Evolutionary conservation across 179 eudicot genomes (phyloP).

Genomic region (Spergularia azorica): DNA sequence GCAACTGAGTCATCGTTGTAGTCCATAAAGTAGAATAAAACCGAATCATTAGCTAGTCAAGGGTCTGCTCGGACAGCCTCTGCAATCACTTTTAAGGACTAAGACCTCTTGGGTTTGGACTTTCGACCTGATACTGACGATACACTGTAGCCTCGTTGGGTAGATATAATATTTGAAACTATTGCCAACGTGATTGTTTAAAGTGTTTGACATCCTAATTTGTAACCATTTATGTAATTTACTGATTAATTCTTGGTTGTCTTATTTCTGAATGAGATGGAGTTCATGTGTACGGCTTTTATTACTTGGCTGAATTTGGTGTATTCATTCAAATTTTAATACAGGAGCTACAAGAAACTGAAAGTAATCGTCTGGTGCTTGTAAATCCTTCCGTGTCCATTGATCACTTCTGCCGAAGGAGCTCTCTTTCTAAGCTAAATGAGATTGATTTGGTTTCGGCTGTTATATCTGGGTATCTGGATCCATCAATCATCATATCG

Average conservation of each 20-base stretch:
- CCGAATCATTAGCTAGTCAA: not conserved
- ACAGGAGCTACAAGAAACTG: conserved; percentile 50
- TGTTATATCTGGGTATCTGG: conserved; percentile 72
- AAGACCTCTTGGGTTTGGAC: not conserved
- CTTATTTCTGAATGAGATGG: not conserved
- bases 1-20: not conserved
- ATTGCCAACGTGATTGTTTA: not conserved
- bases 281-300: conserved; percentile 9
- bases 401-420: conserved; percentile 33
- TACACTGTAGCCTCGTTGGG: not conserved
- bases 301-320: conserved; percentile 5
- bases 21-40: not conserved
- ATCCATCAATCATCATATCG: conserved; percentile 59
- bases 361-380: conserved; percentile 44
- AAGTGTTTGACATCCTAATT: not conserved
- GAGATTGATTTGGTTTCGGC: conserved; percentile 69
- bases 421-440: conserved; percentile 55
- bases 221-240: not conserved
- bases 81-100: not conserved
- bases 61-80: conserved; percentile 2
- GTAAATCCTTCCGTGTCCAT: conserved; percentile 58
- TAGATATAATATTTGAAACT: not conserved
- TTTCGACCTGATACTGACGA: not conserved
- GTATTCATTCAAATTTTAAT: conserved; percentile 12
- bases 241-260: not conserved